Percentiles rank a stretch among this genome's conserved stretches.
phyloP scores from a whole-genome alignment of 345 rosid species.

The Lumnitzera racemosa region DNA sequence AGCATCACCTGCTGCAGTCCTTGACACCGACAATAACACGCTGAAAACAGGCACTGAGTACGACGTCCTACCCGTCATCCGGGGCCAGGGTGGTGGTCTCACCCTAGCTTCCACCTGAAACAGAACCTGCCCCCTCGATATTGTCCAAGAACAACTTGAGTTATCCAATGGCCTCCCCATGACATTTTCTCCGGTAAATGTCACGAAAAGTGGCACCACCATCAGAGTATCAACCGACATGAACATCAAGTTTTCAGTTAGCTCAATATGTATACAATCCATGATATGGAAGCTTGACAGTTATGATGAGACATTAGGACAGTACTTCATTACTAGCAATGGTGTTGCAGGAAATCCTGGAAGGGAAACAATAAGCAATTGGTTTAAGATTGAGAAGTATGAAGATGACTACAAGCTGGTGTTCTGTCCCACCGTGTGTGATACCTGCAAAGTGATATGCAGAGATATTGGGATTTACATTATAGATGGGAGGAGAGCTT shows the following conservation, averaged over 20 bases:
- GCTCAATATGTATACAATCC: slow-evolving; percentile 37
- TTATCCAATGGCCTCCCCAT: slow-evolving; percentile 22
- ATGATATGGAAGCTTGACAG: slow-evolving; percentile 39
- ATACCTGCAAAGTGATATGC: slow-evolving; percentile 40
- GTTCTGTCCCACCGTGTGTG: slow-evolving; percentile 61
- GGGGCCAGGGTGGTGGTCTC: slow-evolving; percentile 31
- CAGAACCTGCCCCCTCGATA: slow-evolving; percentile 23
- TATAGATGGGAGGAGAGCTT: slow-evolving; percentile 27
- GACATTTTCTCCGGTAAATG: slow-evolving; percentile 20
- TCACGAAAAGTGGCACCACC: slow-evolving; percentile 5
- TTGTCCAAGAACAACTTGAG: slow-evolving; percentile 20
- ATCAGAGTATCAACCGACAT: slow-evolving; percentile 27
- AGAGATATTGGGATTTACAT: slow-evolving; percentile 46
- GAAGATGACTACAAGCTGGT: slow-evolving; percentile 42
- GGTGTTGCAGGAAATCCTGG: slow-evolving; percentile 63
- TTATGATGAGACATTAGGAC: slow-evolving; percentile 27
- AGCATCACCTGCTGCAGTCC: slow-evolving; percentile 14
- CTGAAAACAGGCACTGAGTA: slow-evolving; percentile 17
- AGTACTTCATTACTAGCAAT: slow-evolving; percentile 36
- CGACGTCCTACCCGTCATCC: slow-evolving; percentile 23
- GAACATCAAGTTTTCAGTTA: slow-evolving; percentile 38
- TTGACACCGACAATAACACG: slow-evolving; percentile 15
- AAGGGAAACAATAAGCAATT: slow-evolving; percentile 28
- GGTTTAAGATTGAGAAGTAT: slow-evolving; percentile 57
- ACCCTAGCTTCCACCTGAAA: slow-evolving; percentile 15